Evolutionary conservation across 495 filamentous ascomycete species (phyloP).

Genomic region (Hypoxylon crocopeplum): DNA sequence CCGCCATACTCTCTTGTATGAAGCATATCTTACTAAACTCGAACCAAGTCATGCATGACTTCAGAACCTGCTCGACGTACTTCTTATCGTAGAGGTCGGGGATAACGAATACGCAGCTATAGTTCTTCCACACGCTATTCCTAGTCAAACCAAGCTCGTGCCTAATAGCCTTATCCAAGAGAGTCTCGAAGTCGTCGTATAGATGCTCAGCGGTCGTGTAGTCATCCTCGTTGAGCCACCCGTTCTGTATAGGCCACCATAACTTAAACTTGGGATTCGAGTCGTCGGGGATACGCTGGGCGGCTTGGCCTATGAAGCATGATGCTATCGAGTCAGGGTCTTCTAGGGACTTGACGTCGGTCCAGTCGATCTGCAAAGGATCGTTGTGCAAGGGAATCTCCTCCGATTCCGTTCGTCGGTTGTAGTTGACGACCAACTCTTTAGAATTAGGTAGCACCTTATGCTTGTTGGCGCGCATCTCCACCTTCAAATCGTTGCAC

Average conservation of each 20-base stretch:
- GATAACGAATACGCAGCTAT: constrained; percentile 92
- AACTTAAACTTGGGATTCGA: constrained; percentile 91
- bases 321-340: constrained; percentile 63
- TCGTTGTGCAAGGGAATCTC: constrained; percentile 94
- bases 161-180: constrained; percentile 85
- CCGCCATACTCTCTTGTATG: constrained; percentile 93
- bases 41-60: constrained; percentile 86
- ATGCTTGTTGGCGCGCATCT: constrained; percentile 91
- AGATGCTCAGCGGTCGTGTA: constrained; percentile 78
- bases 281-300: constrained; percentile 83
- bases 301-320: constrained; percentile 80
- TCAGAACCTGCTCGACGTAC: constrained; percentile 83
- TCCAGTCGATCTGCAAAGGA: constrained; percentile 92
- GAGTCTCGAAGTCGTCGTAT: constrained; percentile 82
- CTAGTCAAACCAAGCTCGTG: constrained; percentile 78
- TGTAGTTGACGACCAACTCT: constrained; percentile 91
- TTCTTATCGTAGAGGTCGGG: constrained; percentile 95
- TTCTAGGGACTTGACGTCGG: constrained; percentile 69
- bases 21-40: constrained; percentile 87
- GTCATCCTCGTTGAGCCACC: constrained; percentile 88
- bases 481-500: constrained; percentile 83
- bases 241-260: constrained; percentile 87
- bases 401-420: constrained; percentile 79
- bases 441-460: constrained; percentile 94
- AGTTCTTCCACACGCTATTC: constrained; percentile 83